Evolutionary conservation across 2,329 filamentous ascomycete species (phyloP).

Genomic region (Ophiostoma himal-ulmi): DNA sequence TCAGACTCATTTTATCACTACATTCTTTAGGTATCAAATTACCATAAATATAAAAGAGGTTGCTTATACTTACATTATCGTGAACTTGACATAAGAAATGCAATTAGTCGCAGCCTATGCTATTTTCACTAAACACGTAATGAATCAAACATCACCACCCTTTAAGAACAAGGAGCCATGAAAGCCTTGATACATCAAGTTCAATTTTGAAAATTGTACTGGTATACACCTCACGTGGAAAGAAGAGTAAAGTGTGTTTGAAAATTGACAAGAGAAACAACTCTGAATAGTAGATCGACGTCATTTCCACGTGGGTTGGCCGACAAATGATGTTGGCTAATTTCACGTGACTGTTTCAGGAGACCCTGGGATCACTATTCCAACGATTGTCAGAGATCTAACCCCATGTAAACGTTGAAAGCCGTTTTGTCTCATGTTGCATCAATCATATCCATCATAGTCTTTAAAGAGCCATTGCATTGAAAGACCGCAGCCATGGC

Average conservation of each 20-base stretch:
- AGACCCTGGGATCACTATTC: background rate
- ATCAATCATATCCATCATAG: background rate
- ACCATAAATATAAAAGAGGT: background rate
- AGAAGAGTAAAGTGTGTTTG: no score
- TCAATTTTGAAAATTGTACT: no score
- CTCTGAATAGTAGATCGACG: background rate
- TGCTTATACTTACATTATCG: background rate
- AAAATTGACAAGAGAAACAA: background rate
- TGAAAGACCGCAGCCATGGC: constrained; percentile 41
- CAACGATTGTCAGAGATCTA: background rate
- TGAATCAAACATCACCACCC: no score
- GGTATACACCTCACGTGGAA: no score
- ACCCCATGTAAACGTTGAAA: background rate
- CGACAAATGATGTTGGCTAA: background rate
- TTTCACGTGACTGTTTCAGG: constrained; percentile 9
- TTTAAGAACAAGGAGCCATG: no score
- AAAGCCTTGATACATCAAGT: no score
- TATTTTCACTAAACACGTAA: no score
- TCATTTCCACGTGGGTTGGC: constrained; percentile 6
- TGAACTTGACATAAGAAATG: background rate
- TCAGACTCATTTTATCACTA: background rate
- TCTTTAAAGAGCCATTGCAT: background rate
- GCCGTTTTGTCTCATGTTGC: background rate
- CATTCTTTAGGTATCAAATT: background rate
- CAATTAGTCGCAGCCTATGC: no score